These are phyloP conservation scores for Russula brevipes DNA, from an alignment of 768 basidiomycete genomes.

Conservation along the genomic window DNA sequence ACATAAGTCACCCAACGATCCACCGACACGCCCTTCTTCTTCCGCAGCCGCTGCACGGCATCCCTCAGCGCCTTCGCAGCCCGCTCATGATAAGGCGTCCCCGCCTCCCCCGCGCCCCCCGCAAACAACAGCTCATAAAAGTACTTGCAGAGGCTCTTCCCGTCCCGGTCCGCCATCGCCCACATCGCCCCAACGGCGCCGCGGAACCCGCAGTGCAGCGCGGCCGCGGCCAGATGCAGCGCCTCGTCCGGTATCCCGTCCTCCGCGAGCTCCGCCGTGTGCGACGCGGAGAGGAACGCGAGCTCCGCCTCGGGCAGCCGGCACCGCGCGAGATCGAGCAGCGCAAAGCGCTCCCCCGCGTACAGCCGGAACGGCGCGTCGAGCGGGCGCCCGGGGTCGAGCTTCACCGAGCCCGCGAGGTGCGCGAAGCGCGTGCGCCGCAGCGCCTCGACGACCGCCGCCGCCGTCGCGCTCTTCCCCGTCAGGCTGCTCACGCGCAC, in stretches of 20 bases:
- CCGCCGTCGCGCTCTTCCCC: not conserved
- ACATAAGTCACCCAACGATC: conserved; percentile 21
- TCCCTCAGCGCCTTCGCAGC: conserved; percentile 4
- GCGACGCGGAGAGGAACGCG: not conserved
- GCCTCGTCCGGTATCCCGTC: not conserved
- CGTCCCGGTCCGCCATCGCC: conserved; percentile 4
- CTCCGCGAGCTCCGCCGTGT: not conserved
- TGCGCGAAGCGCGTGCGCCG: not conserved
- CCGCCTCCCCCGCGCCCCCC: not conserved
- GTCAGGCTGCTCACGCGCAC: not conserved
- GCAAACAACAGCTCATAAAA: no score
- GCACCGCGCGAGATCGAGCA: not conserved
- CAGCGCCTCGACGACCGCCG: not conserved
- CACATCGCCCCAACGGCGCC: conserved; percentile 21
- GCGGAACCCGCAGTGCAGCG: conserved; percentile 19
- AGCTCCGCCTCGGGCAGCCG: not conserved
- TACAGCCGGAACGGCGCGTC: not conserved
- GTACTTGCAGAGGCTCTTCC: no score
- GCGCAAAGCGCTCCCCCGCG: not conserved
- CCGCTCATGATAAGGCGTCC: not conserved
- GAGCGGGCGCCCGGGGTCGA: not conserved
- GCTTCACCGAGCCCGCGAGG: conserved; percentile 10
- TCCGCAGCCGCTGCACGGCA: conserved; percentile 8
- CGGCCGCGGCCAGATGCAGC: not conserved
- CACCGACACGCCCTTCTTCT: not conserved